Percentiles rank a stretch among this genome's conserved stretches.
phyloP scores from a whole-genome alignment of 768 basidiomycete species.

The Leccinum boreale region DNA sequence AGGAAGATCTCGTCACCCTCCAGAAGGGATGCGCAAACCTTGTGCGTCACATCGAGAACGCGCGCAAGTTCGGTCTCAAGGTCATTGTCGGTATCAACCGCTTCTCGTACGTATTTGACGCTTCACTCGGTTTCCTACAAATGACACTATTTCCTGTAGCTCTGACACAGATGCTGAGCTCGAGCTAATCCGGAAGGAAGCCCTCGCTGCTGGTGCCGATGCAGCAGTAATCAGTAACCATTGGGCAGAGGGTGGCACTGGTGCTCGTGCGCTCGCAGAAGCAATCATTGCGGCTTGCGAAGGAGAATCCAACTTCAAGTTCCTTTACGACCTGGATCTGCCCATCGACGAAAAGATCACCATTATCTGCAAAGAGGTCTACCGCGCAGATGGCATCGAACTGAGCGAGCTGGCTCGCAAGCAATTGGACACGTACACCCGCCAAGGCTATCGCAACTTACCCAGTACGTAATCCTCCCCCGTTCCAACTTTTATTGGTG shows the following conservation, averaged over 20 bases:
- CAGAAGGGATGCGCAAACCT: conserved; percentile 93
- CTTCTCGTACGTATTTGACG: conserved; percentile 67
- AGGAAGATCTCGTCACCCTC: conserved; percentile 87
- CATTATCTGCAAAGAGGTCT: conserved; percentile 86
- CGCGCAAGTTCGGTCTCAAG: conserved; percentile 93
- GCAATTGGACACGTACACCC: conserved; percentile 89
- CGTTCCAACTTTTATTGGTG: neutral
- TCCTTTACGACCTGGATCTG: conserved; percentile 84
- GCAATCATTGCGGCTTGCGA: conserved; percentile 89
- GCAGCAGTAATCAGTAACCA: conserved; percentile 95
- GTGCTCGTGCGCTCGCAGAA: conserved; percentile 86
- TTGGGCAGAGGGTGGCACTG: conserved; percentile 94
- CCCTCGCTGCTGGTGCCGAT: conserved; percentile 86
- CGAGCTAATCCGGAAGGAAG: conserved; percentile 73
- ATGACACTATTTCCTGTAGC: conserved; percentile 36
- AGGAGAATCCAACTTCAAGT: conserved; percentile 80
- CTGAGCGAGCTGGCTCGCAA: conserved; percentile 80
- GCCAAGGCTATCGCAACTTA: conserved; percentile 77
- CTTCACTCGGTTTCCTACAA: neutral
- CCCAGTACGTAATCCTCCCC: conserved; percentile 55
- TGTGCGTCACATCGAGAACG: conserved; percentile 90
- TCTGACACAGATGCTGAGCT: conserved; percentile 90
- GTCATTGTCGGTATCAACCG: conserved; percentile 94
- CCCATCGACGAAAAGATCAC: conserved; percentile 87
- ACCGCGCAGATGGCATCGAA: conserved; percentile 88